Base-by-base conservation (phyloP, 108 stramenopile genomes). In the Bacterosira constricta region DNA sequence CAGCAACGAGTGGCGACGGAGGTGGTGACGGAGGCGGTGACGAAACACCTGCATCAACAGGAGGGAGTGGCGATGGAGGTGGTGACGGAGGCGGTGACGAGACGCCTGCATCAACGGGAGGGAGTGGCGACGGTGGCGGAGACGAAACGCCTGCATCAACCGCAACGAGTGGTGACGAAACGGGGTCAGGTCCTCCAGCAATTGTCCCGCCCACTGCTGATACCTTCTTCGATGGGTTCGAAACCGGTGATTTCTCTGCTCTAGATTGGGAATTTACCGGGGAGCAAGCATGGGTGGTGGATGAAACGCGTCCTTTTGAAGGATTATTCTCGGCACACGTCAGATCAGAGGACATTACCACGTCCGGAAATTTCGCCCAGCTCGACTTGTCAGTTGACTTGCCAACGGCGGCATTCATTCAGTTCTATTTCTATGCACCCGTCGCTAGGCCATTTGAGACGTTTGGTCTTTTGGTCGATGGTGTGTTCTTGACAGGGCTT, bases 401-500 rank as follows among this genome's bases (percentile, higher is more conserved):
- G 20, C 62, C 63, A 30, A 29, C 37, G 4, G 46, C 72, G 54
- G 61, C 64, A 17, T 80, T 69, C 46, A 41, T 73, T 64, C 72
- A 73, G 44, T 80, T 73, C 62, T 80, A 58, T 31, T 73, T 73
- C 30, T 72, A 68, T 63, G 79, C 79, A 7, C 79, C 71, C 0
- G 60, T 80, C 30, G 47, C 66, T n/a, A 63, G 68, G 71, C 79
- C 79, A 17, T 80, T 73, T 47, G 79, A 80, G 29, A 53, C 71
- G 0, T 49, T 80, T 47, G 66, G 73, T 17, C 62, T 80, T 27
- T 51, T 42, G 56, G 79, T 80, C 3, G 79, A 80, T 55, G 79
- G 71, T 34, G 45, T 38, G n/a, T 80, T 80, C 55, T 60, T 58
- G 53, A 73, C 67, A 7, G 62, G 59, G 0, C 72, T 80, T 15